Evolutionary conservation across 2,329 filamentous ascomycete genomes (phyloP).

Genomic region (Furcasterigmium sp.): DNA sequence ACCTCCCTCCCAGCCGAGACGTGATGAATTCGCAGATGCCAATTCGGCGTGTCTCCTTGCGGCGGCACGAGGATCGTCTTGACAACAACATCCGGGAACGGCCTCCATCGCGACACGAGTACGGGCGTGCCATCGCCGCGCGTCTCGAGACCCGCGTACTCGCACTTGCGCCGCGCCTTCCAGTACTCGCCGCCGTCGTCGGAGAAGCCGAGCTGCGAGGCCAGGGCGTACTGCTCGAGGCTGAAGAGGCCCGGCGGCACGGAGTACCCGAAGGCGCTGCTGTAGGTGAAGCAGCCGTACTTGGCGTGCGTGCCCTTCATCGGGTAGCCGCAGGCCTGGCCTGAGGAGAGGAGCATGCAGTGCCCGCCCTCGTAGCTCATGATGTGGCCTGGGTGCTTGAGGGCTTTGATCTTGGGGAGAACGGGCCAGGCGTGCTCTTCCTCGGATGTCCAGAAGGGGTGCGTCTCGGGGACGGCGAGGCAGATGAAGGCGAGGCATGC

Average conservation of each 20-base stretch:
- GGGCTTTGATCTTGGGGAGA: constrained; percentile 53
- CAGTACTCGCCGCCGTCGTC: constrained; percentile 75
- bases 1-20: constrained; percentile 57
- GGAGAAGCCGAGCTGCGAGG: constrained; percentile 70
- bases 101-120: constrained; percentile 65
- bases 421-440: constrained; percentile 55
- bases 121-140: constrained; percentile 51
- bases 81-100: constrained; percentile 63
- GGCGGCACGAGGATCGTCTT: constrained; percentile 63
- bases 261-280: constrained; percentile 69
- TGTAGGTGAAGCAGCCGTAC: constrained; percentile 76
- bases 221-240: constrained; percentile 70
- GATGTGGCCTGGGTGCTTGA: constrained; percentile 69
- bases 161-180: constrained; percentile 68
- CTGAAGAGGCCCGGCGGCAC: constrained; percentile 72
- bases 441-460: constrained; percentile 69
- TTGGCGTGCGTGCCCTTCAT: constrained; percentile 79
- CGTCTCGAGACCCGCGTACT: constrained; percentile 57
- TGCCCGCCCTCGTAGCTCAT: constrained; percentile 67
- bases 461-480: constrained; percentile 60
- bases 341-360: constrained; percentile 69
- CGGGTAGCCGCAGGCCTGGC: constrained; percentile 77
- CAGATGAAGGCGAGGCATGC: constrained; percentile 74
- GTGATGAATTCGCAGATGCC: constrained; percentile 63
- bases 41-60: constrained; percentile 51